Conservation (phyloP, 352 stramenopile species). For the Globisporangium spiculum region DNA sequence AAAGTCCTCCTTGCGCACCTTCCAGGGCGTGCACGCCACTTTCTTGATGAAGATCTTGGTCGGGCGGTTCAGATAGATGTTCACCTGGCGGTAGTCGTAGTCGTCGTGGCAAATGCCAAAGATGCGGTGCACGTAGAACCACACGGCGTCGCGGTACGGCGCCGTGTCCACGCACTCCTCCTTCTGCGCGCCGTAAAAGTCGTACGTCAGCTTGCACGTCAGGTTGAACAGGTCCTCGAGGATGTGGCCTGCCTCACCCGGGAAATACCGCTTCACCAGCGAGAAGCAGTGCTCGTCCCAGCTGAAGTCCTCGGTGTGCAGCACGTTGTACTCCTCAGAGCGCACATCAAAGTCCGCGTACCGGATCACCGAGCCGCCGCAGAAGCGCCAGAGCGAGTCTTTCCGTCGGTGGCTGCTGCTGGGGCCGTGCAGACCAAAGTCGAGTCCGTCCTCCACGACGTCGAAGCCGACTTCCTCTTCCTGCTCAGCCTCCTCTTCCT, state of each 20-base stretch:
- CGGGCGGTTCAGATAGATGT: constrained; percentile 75
- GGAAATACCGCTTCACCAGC: constrained; percentile 83
- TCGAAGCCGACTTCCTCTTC: constrained; percentile 42
- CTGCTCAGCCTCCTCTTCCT: constrained; percentile 23
- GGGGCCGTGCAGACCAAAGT: constrained; percentile 38
- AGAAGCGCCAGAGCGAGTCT: constrained; percentile 82
- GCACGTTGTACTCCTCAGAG: constrained; percentile 72
- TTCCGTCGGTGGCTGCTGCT: constrained; percentile 33
- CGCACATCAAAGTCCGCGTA: constrained; percentile 87
- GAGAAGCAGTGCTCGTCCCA: constrained; percentile 89
- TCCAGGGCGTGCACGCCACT: constrained; percentile 82
- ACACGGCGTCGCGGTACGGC: constrained; percentile 80
- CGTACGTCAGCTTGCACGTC: constrained; percentile 82
- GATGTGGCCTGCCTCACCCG: constrained; percentile 74
- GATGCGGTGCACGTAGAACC: constrained; percentile 88
- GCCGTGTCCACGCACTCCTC: constrained; percentile 69
- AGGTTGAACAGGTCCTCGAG: constrained; percentile 86
- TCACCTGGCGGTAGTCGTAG: constrained; percentile 86
- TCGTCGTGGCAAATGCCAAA: constrained; percentile 89
- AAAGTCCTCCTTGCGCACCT: constrained; percentile 76
- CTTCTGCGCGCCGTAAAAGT: constrained; percentile 62
- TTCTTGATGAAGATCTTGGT: constrained; percentile 89
- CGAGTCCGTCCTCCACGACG: constrained; percentile 50
- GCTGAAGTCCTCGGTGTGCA: constrained; percentile 88
- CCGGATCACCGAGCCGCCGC: constrained; percentile 70